These are phyloP conservation scores for Rhytidhysteron rufulum DNA, from an alignment of 2,329 filamentous ascomycete genomes.

Conservation along the genomic window DNA sequence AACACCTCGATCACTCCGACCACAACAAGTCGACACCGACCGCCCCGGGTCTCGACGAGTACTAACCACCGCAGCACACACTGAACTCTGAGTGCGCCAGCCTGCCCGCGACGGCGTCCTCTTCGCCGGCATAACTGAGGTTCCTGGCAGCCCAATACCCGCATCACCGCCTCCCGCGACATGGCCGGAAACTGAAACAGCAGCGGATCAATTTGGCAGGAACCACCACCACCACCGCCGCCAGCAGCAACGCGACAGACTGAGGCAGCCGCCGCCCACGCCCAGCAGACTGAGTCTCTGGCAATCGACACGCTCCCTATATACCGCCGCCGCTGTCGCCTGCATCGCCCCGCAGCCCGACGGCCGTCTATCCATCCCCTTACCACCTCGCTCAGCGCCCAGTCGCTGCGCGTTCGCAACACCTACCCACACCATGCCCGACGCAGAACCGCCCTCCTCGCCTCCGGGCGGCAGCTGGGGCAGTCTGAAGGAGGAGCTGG, in stretches of 20 bases:
- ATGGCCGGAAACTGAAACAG: constrained; percentile 23
- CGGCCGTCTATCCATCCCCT: constrained; percentile 11
- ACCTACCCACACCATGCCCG: constrained; percentile 25
- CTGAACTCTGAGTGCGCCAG: too few species aligned
- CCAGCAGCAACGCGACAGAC: too few species aligned
- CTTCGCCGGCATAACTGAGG: constrained; percentile 16
- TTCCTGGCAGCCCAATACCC: constrained; percentile 13
- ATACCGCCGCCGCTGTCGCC: constrained; percentile 9
- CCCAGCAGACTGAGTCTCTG: constrained; percentile 3
- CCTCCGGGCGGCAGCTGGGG: constrained; percentile 26
- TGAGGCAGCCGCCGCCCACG: constrained; percentile 9
- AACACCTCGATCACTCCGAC: constrained; percentile 27
- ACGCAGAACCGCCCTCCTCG: constrained; percentile 27
- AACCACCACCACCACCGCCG: constrained; percentile 11
- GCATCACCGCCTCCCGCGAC: constrained; percentile 21
- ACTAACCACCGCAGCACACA: too few species aligned
- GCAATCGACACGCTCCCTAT: constrained; percentile 1
- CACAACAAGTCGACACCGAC: too few species aligned
- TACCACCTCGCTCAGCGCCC: constrained; percentile 21
- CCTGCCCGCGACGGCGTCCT: too few species aligned
- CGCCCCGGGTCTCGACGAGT: too few species aligned
- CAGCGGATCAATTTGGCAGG: constrained; percentile 15
- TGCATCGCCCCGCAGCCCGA: constrained; percentile 14
- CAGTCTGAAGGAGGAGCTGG: constrained; percentile 67
- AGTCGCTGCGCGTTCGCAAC: constrained; percentile 10